Percentiles rank a stretch among this genome's conserved stretches.
Conservation (phyloP, 164 flowering plant genomes). For the Vitis vinifera region DNA sequence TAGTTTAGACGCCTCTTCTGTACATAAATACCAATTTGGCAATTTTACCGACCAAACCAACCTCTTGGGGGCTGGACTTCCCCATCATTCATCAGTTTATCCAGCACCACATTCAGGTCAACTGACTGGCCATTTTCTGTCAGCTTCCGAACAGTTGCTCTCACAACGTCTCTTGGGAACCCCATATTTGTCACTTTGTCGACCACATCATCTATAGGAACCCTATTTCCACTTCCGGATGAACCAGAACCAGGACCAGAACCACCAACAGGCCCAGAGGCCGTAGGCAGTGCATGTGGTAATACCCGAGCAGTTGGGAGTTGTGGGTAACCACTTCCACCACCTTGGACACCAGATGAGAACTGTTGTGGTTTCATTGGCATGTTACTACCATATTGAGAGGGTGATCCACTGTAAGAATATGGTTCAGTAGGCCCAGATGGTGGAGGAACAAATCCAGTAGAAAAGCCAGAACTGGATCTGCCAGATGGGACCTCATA, state of each 20-base stretch:
- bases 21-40: constrained; percentile 9
- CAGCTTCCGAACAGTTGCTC: constrained; percentile 73
- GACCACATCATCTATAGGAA: constrained; percentile 87
- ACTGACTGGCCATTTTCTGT: constrained; percentile 95
- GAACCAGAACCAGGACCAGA: constrained; percentile 50
- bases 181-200: constrained; percentile 89
- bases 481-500: constrained; percentile 63
- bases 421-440: constrained; percentile 57
- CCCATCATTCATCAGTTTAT: constrained; percentile 86
- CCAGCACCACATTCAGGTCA: constrained; percentile 87
- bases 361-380: constrained; percentile 47
- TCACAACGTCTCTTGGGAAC: constrained; percentile 83
- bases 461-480: constrained; percentile 53
- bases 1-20: constrained; percentile 14
- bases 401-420: constrained; percentile 52
- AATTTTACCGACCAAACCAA: constrained; percentile 65
- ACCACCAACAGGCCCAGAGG: constrained; percentile 49
- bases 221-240: constrained; percentile 70
- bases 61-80: constrained; percentile 67
- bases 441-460: constrained; percentile 45
- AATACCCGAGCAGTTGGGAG: constrained; percentile 81
- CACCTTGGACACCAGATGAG: constrained; percentile 45
- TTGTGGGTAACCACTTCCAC: constrained; percentile 69
- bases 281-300: constrained; percentile 82
- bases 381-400: constrained; percentile 47